Conservation (phyloP, 306 rosid species). For the Vachellia pachyceras region DNA sequence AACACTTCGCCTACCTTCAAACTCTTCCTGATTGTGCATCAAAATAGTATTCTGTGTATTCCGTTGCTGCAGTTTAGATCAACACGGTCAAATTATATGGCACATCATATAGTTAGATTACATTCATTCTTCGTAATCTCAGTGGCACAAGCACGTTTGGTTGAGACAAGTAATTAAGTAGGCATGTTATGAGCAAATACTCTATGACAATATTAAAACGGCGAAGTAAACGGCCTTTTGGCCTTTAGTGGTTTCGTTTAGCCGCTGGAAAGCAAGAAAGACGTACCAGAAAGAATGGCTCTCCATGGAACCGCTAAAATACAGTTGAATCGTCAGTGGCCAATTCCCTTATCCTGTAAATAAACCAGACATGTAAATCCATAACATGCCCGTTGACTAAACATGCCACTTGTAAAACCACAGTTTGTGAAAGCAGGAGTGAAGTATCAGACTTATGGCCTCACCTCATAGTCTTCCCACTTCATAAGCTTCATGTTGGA, state of each 20-base stretch:
- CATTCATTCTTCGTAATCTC: conserved; percentile 3
- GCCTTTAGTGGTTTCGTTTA: background rate
- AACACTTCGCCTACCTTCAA: conserved; percentile 68
- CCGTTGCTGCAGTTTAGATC: conserved; percentile 75
- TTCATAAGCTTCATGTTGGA: conserved; percentile 90
- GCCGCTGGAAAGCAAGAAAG: conserved; percentile 13
- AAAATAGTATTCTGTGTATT: conserved; percentile 88
- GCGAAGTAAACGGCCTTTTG: conserved; percentile 10
- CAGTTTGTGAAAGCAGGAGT: conserved; percentile 9
- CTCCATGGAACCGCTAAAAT: conserved; percentile 89
- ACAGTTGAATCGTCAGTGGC: conserved; percentile 90
- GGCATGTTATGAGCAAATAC: background rate
- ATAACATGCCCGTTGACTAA: background rate
- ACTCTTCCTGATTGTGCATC: conserved; percentile 82
- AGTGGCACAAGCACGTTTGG: conserved; percentile 11
- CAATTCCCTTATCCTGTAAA: conserved; percentile 79
- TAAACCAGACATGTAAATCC: conserved; percentile 21
- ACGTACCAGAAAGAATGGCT: conserved; percentile 92
- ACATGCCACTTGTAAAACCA: background rate
- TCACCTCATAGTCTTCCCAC: conserved; percentile 93
- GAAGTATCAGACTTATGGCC: background rate
- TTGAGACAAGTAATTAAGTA: background rate
- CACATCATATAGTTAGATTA: background rate
- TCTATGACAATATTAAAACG: background rate
- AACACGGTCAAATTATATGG: conserved; percentile 26